These are phyloP conservation scores for Arthrobotrys iridis DNA, from an alignment of 2,329 filamentous ascomycete species.

Conservation along the genomic window DNA sequence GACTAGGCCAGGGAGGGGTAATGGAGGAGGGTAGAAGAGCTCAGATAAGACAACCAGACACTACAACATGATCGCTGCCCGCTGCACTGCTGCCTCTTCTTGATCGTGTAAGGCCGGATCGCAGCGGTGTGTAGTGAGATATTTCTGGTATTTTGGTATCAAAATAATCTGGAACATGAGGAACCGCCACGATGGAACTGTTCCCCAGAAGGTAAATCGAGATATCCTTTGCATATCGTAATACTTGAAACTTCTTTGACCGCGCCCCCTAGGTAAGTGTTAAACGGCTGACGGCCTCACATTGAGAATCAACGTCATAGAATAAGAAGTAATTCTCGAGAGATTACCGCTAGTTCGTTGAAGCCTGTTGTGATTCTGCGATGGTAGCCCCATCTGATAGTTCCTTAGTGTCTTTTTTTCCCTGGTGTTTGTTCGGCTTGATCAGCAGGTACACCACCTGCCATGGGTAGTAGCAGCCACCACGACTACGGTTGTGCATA, in stretches of 20 bases:
- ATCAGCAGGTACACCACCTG: slow-evolving; percentile 50
- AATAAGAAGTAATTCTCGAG: slow-evolving; percentile 19
- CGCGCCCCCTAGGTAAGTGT: background rate
- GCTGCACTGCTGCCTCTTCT: slow-evolving; percentile 19
- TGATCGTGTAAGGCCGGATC: slow-evolving; percentile 45
- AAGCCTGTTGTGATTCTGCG: slow-evolving; percentile 38
- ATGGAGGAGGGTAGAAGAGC: slow-evolving; percentile 28
- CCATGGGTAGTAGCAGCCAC: slow-evolving; percentile 50
- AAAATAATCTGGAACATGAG: slow-evolving; percentile 3
- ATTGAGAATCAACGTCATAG: slow-evolving; percentile 45
- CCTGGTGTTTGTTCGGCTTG: slow-evolving; percentile 41
- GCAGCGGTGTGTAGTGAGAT: slow-evolving; percentile 36
- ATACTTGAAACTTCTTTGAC: background rate
- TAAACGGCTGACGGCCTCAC: slow-evolving; percentile 50
- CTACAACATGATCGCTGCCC: slow-evolving; percentile 32
- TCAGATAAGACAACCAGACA: slow-evolving; percentile 49
- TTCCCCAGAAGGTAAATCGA: slow-evolving; percentile 31
- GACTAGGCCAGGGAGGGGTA: slow-evolving; percentile 20
- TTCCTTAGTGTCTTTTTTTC: slow-evolving; percentile 20
- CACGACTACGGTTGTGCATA: slow-evolving; percentile 37
- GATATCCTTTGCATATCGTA: slow-evolving; percentile 46
- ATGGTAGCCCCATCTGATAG: slow-evolving; percentile 53
- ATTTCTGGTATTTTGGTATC: slow-evolving; percentile 25
- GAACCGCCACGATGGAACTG: background rate
- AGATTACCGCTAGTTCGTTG: background rate